Evolutionary conservation across 805 yeast genomes (phyloP).

Genomic region (Pichia californica): DNA sequence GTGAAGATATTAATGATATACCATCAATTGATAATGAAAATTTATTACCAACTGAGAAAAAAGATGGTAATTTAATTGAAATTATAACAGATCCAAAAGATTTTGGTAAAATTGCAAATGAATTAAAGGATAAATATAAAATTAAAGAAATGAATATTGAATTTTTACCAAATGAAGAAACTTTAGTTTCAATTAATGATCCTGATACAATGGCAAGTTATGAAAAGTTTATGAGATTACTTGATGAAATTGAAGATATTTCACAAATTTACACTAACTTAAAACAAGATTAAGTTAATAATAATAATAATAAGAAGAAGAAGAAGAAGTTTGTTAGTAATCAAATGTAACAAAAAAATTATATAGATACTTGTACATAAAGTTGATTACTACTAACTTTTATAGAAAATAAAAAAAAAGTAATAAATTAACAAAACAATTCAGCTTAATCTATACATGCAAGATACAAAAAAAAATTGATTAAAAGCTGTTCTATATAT

Average conservation of each 20-base stretch:
- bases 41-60: slow-evolving; percentile 14
- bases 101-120: slow-evolving; percentile 54
- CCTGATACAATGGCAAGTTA: slow-evolving; percentile 46
- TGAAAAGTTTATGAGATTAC: slow-evolving; percentile 48
- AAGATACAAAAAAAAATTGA: too few relatives aligned
- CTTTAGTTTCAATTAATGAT: slow-evolving; percentile 45
- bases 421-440: too few relatives aligned
- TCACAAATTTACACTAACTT: slow-evolving; percentile 72
- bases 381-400: too few relatives aligned
- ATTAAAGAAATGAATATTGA: slow-evolving; percentile 69
- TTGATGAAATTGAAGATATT: slow-evolving; percentile 82
- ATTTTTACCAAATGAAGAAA: slow-evolving; percentile 58
- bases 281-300: slow-evolving; percentile 16
- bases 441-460: too few relatives aligned
- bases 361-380: too few relatives aligned
- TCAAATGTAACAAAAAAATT: too few relatives aligned
- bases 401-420: too few relatives aligned
- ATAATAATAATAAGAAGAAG: too few relatives aligned
- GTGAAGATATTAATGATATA: slow-evolving; percentile 55
- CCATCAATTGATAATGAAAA: slow-evolving; percentile 13
- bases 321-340: too few relatives aligned
- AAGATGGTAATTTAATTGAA: slow-evolving; percentile 29
- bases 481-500: too few relatives aligned
- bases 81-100: slow-evolving; percentile 60
- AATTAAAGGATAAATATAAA: slow-evolving; percentile 47